Base-by-base conservation (phyloP, 164 flowering plant species). In the Vitis cinerea region DNA sequence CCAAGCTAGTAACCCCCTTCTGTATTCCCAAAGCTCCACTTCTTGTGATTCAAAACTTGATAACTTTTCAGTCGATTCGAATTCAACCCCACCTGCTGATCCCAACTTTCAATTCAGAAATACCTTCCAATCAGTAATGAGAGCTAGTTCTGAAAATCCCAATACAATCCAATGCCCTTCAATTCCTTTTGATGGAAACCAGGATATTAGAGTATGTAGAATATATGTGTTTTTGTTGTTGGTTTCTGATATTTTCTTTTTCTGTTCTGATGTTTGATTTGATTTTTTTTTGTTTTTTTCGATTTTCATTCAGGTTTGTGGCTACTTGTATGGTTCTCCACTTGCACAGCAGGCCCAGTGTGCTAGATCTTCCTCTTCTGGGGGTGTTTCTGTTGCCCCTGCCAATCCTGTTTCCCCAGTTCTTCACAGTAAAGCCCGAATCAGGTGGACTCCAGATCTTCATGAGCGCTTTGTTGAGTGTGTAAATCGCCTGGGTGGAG, bases 371-470 rank as follows among this genome's bases (percentile, higher is more conserved):
- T 29, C 79, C 12, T 29, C 79, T 14, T 29, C 78, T 14, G 77
- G 72, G 29, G 60, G 57, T 65, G 47, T 67, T 30, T 69, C 79
- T 47, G 16, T 51, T 50, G 14, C 74, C 54, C 63, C 77, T 66
- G 71, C 72, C 13, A 63, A 76, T 29, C 70, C 79, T 49, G 70
- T 65, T 62, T 61, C 90, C 14, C 54, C 77, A 9, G 66, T 73
- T 4, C 60, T 68, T 11, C 66, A 86, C 8, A 79, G 72, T 71
- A 94, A 90, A 83, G 80, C 87, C 1, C 73, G 99, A 71, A 94
- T 94, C 50, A 85, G 99, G 74, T 94, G 99, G 99, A 88, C 89
- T 71, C 92, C 82, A 71, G 91, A 91, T 67, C 92, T 92, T 71
- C 97, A 92, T 62, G 94, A 94, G 75, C 83, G 78, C 73, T 94